Base-by-base conservation (phyloP, 2,329 filamentous ascomycete species). In the Microsporum ferrugineum region DNA sequence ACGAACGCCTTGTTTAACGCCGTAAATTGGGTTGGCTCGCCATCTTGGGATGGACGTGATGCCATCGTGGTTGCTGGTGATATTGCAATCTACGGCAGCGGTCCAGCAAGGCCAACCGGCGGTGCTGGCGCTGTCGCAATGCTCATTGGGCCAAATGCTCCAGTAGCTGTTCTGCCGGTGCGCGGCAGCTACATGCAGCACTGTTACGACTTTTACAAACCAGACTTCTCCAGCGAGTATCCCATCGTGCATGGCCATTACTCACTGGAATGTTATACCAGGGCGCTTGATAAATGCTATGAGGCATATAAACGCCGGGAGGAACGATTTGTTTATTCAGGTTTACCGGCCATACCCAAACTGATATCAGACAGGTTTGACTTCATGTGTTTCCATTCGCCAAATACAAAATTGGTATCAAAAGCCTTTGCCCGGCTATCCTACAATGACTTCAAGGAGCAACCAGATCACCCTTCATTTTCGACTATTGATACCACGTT, bases 131-230 rank as follows among this genome's bases (percentile, higher is more conserved):
- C 81, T 64, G 85, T 90, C 63, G 88, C 87, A 68, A 81, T 91
- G 79, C 79, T 91, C 67, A 79, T 90, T 69, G 87, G 88, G 59
- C 86, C 88, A 61, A 76, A 90, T 71, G 88, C 88, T 51, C 87
- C 87, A 59, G 75, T 91, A 64, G 86, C 85, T 62, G 76, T 86
- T 64, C 87, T 90, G 76, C 83, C 88, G 45, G 89, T 89, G 71
- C 82, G 89, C 71, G 84, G 88, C 67, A 88, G 87, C 67, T 88
- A 88, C 79, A 89, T 90, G 86, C 89, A 76, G 83, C 84, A 69
- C 89, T 86, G 86, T 69, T 94, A 90, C 75, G 88, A 91, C 75
- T 91, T 91, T 72, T 91, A 90, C 83, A 91, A 90, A 82, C 87
- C 88, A 68, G 87, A 91, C 76, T 78, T 90, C 66, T 87, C 87